Conservation (phyloP, 805 yeast species). For the Hagleromyces aurorensis region DNA sequence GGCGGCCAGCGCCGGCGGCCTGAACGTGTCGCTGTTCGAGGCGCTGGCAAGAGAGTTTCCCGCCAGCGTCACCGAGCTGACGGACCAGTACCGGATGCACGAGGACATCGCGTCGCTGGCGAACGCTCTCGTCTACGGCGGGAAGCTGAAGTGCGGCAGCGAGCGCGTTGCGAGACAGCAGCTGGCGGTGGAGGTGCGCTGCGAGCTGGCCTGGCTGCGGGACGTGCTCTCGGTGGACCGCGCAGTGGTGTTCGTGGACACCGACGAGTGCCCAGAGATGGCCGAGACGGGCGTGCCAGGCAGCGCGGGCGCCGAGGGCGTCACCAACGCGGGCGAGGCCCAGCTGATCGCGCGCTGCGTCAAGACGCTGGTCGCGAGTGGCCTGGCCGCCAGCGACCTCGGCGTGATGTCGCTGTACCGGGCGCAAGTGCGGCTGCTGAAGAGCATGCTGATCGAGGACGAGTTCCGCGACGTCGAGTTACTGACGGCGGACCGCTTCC, state of each 20-base stretch:
- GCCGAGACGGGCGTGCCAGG: slow-evolving; percentile 55
- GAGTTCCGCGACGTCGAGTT: slow-evolving; percentile 50
- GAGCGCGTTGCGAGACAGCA: slow-evolving; percentile 31
- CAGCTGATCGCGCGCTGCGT: slow-evolving; percentile 54
- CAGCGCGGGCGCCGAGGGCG: too few relatives aligned
- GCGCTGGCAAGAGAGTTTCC: slow-evolving; percentile 68
- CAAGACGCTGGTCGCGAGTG: slow-evolving; percentile 47
- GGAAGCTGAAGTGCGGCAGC: slow-evolving; percentile 69
- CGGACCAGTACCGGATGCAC: slow-evolving; percentile 89
- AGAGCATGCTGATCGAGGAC: slow-evolving; percentile 18
- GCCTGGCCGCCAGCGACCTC: slow-evolving; percentile 50
- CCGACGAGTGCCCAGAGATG: slow-evolving; percentile 50
- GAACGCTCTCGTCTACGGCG: slow-evolving; percentile 69
- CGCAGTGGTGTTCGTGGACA: slow-evolving; percentile 71
- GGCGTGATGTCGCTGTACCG: slow-evolving; percentile 90
- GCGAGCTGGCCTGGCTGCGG: slow-evolving; percentile 44
- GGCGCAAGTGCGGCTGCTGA: slow-evolving; percentile 59
- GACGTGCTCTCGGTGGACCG: slow-evolving; percentile 44
- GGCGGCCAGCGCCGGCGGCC: slow-evolving; percentile 47
- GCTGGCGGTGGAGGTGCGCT: too few relatives aligned
- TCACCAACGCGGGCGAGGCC: slow-evolving; percentile 70
- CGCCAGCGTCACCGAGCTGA: slow-evolving; percentile 61
- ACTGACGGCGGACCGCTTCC: slow-evolving; percentile 90
- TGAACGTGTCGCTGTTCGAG: slow-evolving; percentile 72
- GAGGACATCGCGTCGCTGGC: slow-evolving; percentile 78